Base-by-base conservation (phyloP, 73 alveolate species). In the Paramecium sexaurelia region DNA sequence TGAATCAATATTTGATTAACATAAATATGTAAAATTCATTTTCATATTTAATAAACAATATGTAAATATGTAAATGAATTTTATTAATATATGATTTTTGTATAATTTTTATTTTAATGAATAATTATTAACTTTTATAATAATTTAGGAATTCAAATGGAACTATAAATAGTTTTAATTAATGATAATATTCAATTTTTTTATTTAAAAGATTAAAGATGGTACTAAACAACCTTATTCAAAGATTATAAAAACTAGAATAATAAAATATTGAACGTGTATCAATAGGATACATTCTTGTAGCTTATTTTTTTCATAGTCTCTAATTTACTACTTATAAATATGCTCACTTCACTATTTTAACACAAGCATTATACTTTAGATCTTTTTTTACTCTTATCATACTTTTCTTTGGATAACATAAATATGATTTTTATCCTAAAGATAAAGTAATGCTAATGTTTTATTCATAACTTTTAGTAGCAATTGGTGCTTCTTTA, bases 391-490 rank as follows among this genome's bases (percentile, higher is more conserved):
- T 61, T 7, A 61, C 83, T 22, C 11, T 32, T 1, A n/a, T 61
- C 0, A 24, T 61, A 61, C 83, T 61, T 61, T 61, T 61, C 83
- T 61, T 61, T 61, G 83, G 83, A 32, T 61, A 61, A 61, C 26
- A 61, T 32, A 61, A 61, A 24, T 61, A 61, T 10, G 83, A 61
- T 29, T 61, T 61, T 61, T 61, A 61, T 26, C 83, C 83, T 29
- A 61, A 61, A 61, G 83, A 32, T 29, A 61, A 61, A 61, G 83
- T 61, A 3, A 13, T 11, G 3, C 6, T 61, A 26, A 22, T 61
- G 26, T 61, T 61, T 61, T 61, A 10, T 61, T 61, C 83, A 29
- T 61, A 61, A 61, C 45, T 61, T 8, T 61, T 61, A 13, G 83
- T 61, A 61, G 83, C 83, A 8, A 13, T 61, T 5, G 83, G 83